Evolutionary conservation across 257 asterid species (phyloP).

Genomic region (Solanum tarapatanum): DNA sequence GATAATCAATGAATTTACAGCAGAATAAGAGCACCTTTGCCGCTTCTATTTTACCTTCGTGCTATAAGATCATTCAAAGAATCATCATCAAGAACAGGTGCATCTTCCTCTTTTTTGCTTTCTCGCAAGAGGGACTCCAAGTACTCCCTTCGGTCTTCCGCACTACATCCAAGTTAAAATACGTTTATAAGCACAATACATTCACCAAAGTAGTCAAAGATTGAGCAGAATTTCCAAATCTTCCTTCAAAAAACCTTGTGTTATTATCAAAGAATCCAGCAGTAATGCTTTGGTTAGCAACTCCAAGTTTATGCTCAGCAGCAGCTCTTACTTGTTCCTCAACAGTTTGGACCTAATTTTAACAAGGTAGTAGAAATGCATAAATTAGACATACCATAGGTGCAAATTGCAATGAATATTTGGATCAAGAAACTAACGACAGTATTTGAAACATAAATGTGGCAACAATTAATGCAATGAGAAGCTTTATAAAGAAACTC

Average conservation of each 20-base stretch:
- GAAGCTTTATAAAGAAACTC: background rate
- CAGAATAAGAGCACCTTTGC: background rate
- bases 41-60: constrained; percentile 49
- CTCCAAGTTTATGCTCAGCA: constrained; percentile 99
- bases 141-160: constrained; percentile 99
- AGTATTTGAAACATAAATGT: background rate
- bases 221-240: background rate
- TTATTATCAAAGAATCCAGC: constrained; percentile 98
- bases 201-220: background rate
- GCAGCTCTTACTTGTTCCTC: constrained; percentile 99
- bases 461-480: background rate
- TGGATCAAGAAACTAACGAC: background rate
- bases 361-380: constrained; percentile 5
- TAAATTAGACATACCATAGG: background rate
- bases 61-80: constrained; percentile 91
- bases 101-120: constrained; percentile 90
- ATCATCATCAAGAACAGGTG: constrained; percentile 93
- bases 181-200: constrained; percentile 4
- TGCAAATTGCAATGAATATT: background rate
- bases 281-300: constrained; percentile 99
- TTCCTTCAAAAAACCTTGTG: constrained; percentile 50
- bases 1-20: background rate
- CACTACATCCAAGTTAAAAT: constrained; percentile 37
- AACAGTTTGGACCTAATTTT: constrained; percentile 78
- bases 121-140: constrained; percentile 96